Evolutionary conservation across 129 eudicot species (phyloP).

Genomic region (Silybum marianum): DNA sequence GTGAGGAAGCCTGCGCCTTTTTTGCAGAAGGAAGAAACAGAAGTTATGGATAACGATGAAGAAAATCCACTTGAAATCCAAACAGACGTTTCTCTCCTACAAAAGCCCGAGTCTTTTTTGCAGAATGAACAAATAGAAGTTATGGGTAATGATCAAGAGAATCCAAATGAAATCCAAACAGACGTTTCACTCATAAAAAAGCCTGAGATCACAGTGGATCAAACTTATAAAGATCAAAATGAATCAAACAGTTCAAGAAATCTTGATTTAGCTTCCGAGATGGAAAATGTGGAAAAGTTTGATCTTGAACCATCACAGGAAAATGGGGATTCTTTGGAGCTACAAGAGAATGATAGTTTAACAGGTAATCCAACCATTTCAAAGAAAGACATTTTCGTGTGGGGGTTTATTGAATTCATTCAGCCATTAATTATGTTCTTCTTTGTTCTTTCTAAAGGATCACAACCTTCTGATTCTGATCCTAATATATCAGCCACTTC

Average conservation of each 20-base stretch:
- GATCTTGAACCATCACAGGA: slow-evolving; percentile 26
- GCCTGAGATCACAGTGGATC: slow-evolving; percentile 26
- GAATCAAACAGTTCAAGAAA: slow-evolving; percentile 21
- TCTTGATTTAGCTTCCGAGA: slow-evolving; percentile 23
- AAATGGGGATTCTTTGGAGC: slow-evolving; percentile 9
- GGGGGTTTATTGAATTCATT: not conserved
- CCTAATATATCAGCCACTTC: slow-evolving; percentile 27
- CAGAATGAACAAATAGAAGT: not conserved
- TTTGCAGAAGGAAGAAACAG: slow-evolving; percentile 18
- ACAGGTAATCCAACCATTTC: slow-evolving; percentile 25
- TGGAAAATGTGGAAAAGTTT: slow-evolving; percentile 14
- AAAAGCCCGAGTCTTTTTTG: slow-evolving; percentile 27
- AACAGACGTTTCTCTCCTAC: slow-evolving; percentile 23
- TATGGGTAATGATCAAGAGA: slow-evolving; percentile 6
- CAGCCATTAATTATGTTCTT: slow-evolving; percentile 12
- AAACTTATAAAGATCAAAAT: slow-evolving; percentile 15
- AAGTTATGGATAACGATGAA: slow-evolving; percentile 5
- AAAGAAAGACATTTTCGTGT: not conserved
- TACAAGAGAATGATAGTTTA: slow-evolving; percentile 19
- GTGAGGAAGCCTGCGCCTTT: slow-evolving; percentile 64
- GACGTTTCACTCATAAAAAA: slow-evolving; percentile 32
- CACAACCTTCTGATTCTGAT: slow-evolving; percentile 28
- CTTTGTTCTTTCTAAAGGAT: slow-evolving; percentile 26
- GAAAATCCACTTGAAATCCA: not conserved
- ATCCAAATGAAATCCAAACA: not conserved